A percentile compares a stretch with the other conserved stretches of the same genome.
Conservation (phyloP, 139 green algal species). For the Chlorella sp. region DNA sequence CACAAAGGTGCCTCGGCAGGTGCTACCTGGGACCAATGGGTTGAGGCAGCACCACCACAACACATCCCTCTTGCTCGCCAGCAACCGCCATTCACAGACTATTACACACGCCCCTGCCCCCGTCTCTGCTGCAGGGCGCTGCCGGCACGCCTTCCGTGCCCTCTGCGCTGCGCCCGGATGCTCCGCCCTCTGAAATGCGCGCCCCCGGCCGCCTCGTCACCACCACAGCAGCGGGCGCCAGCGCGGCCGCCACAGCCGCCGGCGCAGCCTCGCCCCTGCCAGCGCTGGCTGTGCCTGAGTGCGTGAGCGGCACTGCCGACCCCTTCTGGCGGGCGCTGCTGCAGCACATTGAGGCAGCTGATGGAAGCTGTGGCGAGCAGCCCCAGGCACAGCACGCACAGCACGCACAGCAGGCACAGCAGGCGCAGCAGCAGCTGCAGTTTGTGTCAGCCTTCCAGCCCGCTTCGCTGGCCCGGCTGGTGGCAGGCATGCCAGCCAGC, state of each 20-base stretch:
- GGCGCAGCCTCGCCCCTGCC: background rate
- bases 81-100: no score
- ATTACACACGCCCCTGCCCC: no score
- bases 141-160: constrained; percentile 18
- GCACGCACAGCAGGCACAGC: background rate
- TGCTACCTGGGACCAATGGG: no score
- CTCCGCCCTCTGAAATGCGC: constrained; percentile 1
- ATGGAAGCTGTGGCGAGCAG: background rate
- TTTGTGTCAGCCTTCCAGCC: constrained; percentile 34
- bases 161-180: constrained; percentile 12
- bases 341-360: constrained; percentile 31
- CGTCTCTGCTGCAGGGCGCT: background rate
- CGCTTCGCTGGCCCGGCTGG: background rate
- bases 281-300: constrained; percentile 8
- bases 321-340: constrained; percentile 43
- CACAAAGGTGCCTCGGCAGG: no score
- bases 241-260: background rate
- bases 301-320: constrained; percentile 38
- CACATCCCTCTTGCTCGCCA: no score
- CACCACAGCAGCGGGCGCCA: constrained; percentile 25
- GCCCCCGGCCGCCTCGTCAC: constrained; percentile 24
- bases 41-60: no score
- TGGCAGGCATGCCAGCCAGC: constrained; percentile 20
- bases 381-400: background rate
- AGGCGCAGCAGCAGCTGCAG: background rate